These are phyloP conservation scores for Penicillium odoratum DNA, from an alignment of 495 filamentous ascomycete genomes.

Conservation along the genomic window DNA sequence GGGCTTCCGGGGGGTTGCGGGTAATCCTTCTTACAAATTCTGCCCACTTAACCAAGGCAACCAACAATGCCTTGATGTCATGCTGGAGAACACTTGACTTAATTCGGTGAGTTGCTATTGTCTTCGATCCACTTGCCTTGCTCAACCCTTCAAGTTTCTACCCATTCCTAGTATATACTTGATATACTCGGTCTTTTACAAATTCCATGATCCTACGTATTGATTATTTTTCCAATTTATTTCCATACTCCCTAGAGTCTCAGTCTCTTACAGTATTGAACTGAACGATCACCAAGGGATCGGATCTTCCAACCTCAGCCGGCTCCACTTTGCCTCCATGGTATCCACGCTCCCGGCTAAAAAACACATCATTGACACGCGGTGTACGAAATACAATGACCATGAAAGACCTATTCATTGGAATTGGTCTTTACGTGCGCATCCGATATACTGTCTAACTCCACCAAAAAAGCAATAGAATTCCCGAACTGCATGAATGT, in stretches of 20 bases:
- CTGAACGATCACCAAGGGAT: slow-evolving; percentile 9
- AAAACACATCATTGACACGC: slow-evolving; percentile 6
- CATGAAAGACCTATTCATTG: neutral
- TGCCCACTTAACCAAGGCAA: neutral
- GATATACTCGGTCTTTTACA: neutral
- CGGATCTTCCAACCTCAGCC: slow-evolving; percentile 18
- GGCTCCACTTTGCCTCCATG: slow-evolving; percentile 21
- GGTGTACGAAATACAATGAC: neutral
- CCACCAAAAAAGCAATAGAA: neutral
- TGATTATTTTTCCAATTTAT: neutral
- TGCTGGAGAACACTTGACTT: slow-evolving; percentile 20
- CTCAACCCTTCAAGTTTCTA: neutral
- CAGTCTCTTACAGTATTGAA: neutral
- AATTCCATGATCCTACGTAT: neutral
- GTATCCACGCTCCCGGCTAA: slow-evolving; percentile 16
- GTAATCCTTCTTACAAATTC: neutral
- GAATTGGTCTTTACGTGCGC: neutral
- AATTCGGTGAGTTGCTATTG: slow-evolving; percentile 14
- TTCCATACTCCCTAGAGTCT: neutral
- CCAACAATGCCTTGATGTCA: slow-evolving; percentile 25
- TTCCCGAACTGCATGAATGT: neutral
- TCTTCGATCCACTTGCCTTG: slow-evolving; percentile 8
- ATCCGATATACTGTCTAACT: neutral
- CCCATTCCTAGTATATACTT: neutral
- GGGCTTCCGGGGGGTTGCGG: neutral